These are phyloP conservation scores for Aspergillus diversus DNA, from an alignment of 495 filamentous ascomycete species.

Conservation along the genomic window DNA sequence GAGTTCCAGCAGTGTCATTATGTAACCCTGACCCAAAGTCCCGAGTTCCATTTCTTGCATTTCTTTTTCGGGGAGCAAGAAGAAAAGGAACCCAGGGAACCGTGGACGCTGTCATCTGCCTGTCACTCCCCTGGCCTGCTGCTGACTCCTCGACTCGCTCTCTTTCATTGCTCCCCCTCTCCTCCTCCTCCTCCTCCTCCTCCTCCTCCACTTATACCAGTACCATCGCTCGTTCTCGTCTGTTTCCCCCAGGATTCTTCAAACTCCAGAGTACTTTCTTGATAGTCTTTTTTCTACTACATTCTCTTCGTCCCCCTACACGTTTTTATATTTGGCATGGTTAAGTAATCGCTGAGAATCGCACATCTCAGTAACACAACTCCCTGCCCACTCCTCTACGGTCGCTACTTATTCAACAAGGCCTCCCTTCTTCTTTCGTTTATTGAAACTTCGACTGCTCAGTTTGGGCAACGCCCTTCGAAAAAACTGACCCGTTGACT, in stretches of 20 bases:
- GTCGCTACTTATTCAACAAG: not conserved
- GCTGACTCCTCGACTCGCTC: constrained; percentile 4
- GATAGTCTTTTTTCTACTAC: not conserved
- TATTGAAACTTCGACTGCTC: not conserved
- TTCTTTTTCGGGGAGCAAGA: not conserved
- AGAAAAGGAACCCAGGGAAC: not conserved
- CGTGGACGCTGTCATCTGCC: not conserved
- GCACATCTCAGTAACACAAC: not conserved
- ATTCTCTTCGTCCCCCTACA: not conserved
- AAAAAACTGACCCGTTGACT: not conserved
- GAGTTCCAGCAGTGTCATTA: no score
- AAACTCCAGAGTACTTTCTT: not conserved
- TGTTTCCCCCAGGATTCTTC: not conserved
- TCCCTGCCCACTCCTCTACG: not conserved
- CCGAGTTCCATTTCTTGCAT: not conserved
- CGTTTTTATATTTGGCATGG: no score
- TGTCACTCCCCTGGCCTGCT: not conserved
- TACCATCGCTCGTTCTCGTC: not conserved
- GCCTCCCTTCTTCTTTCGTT: not conserved
- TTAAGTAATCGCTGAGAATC: not conserved
- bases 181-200: not conserved
- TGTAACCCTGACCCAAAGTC: no score
- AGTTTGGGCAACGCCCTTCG: not conserved
- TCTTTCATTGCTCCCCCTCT: not conserved
- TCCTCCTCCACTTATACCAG: not conserved